Conservation (phyloP, 345 rosid genomes). For the Salix viminalis region DNA sequence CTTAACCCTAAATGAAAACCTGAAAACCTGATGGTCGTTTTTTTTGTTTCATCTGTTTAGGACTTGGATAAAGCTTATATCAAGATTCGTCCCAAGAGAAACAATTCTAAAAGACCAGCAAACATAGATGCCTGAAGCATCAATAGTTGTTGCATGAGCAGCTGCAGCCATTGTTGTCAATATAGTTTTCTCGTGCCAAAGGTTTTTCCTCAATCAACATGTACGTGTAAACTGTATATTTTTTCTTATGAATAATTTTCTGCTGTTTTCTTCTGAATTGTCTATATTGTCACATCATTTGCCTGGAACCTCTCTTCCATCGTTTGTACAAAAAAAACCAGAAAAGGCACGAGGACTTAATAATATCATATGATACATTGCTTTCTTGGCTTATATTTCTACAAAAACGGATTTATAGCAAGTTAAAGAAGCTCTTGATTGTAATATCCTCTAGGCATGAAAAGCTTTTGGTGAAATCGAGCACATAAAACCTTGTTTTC, state of each 20-base stretch:
- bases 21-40: not conserved
- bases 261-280: not conserved
- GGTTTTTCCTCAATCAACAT: not conserved
- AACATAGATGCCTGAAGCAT: slow-evolving; percentile 6
- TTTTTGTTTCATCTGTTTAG: slow-evolving; percentile 20
- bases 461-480: not conserved
- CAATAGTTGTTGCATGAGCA: not conserved
- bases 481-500: not conserved
- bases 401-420: not conserved
- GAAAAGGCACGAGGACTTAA: not conserved
- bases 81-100: slow-evolving; percentile 50
- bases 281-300: not conserved
- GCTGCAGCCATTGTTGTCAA: not conserved
- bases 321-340: not conserved
- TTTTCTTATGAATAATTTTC: not conserved
- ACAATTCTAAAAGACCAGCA: slow-evolving; percentile 48
- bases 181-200: not conserved
- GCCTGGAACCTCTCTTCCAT: not conserved
- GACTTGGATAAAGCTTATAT: slow-evolving; percentile 45
- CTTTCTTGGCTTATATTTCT: not conserved
- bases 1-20: not conserved
- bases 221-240: not conserved
- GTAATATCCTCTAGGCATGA: not conserved
- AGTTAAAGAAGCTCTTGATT: not conserved
- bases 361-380: not conserved